phyloP scores from a whole-genome alignment of 345 rosid species.

The Linum trigynum region DNA sequence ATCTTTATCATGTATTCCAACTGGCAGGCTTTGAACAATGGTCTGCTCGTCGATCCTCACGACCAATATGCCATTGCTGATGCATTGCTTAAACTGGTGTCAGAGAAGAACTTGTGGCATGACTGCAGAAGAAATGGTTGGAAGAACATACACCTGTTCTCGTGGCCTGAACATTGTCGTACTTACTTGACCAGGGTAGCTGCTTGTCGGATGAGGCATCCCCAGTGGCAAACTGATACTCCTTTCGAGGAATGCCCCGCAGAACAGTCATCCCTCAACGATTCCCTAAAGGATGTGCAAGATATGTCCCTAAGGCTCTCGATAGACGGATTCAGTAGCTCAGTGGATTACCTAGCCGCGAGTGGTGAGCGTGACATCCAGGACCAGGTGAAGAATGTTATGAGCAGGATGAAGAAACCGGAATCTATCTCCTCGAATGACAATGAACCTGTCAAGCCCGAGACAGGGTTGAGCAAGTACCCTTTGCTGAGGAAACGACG shows the following conservation, averaged over 20 bases:
- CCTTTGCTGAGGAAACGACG: constrained; percentile 72
- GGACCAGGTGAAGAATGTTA: constrained; percentile 63
- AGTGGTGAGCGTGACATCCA: constrained; percentile 32
- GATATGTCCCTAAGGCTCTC: constrained; percentile 95
- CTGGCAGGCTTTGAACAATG: constrained; percentile 75
- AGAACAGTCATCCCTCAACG: constrained; percentile 59
- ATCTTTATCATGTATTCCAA: constrained; percentile 11
- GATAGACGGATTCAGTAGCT: constrained; percentile 70
- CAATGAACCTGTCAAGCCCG: constrained; percentile 43
- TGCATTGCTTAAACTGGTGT: constrained; percentile 79
- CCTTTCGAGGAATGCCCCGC: constrained; percentile 52
- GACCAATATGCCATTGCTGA: constrained; percentile 77
- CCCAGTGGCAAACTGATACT: constrained; percentile 89
- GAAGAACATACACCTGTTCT: constrained; percentile 90
- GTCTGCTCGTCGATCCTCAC: constrained; percentile 92
- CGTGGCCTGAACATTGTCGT: constrained; percentile 99
- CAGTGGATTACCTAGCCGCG: constrained; percentile 35
- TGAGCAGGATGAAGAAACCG: constrained; percentile 60
- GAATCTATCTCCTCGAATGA: constrained; percentile 30
- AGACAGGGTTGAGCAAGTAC: constrained; percentile 48
- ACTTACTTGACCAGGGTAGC: constrained; percentile 92
- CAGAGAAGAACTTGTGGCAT: constrained; percentile 85
- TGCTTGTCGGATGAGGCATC: constrained; percentile 87
- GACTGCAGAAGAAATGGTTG: constrained; percentile 83
- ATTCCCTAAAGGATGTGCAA: constrained; percentile 81